phyloP scores from a whole-genome alignment of 768 basidiomycete species.

The Pleurotus pulmonarius region DNA sequence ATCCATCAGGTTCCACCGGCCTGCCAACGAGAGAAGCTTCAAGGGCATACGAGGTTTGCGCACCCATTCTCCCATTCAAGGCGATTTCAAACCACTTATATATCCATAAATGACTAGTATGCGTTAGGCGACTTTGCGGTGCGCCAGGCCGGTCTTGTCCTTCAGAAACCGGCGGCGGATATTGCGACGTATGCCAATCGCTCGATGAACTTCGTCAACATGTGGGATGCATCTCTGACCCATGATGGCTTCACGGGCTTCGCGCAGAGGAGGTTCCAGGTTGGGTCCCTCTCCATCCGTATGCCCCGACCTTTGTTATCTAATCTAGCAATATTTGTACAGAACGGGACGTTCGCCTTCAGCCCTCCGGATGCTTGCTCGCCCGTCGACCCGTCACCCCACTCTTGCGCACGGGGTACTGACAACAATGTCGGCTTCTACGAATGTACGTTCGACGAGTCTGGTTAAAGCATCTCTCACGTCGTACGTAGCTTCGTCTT shows the following conservation, averaged over 20 bases:
- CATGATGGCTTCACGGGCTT: slow-evolving; percentile 47
- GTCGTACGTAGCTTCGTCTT: slow-evolving; percentile 38
- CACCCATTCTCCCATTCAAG: neutral
- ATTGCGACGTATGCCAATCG: slow-evolving; percentile 42
- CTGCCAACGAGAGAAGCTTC: slow-evolving; percentile 49
- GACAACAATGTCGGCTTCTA: slow-evolving; percentile 52
- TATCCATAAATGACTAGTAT: slow-evolving; percentile 26
- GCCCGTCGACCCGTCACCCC: slow-evolving; percentile 39
- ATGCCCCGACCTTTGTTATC: neutral
- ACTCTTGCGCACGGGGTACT: slow-evolving; percentile 45
- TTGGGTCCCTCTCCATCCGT: slow-evolving; percentile 17
- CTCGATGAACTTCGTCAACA: slow-evolving; percentile 49
- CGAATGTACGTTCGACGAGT: slow-evolving; percentile 33
- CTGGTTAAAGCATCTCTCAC: neutral
- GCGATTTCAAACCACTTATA: neutral
- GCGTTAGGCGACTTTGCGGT: slow-evolving; percentile 50
- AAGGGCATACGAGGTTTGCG: slow-evolving; percentile 39
- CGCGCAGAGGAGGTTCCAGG: slow-evolving; percentile 38
- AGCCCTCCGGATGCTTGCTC: slow-evolving; percentile 48
- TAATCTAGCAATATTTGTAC: neutral
- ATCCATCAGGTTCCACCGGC: slow-evolving; percentile 43
- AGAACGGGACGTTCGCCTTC: slow-evolving; percentile 51
- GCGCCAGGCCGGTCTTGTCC: slow-evolving; percentile 41
- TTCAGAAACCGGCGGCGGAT: slow-evolving; percentile 34
- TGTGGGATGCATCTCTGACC: slow-evolving; percentile 42